A percentile compares a stretch with the other conserved stretches of the same genome.
Evolutionary conservation across 495 filamentous ascomycete species (phyloP).

Genomic region (Penicillium robsamsonii): DNA sequence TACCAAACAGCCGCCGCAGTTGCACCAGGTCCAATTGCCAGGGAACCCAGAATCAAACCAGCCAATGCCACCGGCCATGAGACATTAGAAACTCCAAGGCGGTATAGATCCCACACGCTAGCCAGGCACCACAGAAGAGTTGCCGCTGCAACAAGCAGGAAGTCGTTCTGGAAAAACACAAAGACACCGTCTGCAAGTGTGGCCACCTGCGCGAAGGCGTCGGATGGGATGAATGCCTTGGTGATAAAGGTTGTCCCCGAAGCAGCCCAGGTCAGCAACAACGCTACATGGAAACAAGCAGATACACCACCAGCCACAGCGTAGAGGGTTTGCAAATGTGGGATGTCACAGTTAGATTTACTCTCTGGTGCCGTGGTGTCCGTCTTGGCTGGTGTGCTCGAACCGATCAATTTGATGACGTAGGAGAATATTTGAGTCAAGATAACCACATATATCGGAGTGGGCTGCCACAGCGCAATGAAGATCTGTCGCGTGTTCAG

Average conservation of each 20-base stretch:
- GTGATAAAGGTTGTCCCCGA: background rate
- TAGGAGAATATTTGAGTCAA: slow-evolving; percentile 13
- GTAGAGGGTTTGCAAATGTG: slow-evolving; percentile 10
- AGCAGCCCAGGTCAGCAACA: slow-evolving; percentile 11
- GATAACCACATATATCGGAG: slow-evolving; percentile 12
- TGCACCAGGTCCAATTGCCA: slow-evolving; percentile 16
- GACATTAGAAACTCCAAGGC: slow-evolving; percentile 16
- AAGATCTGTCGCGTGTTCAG: slow-evolving; percentile 7
- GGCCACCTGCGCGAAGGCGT: slow-evolving; percentile 13
- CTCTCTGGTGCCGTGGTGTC: background rate
- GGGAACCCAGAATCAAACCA: background rate
- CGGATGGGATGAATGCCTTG: slow-evolving; percentile 4
- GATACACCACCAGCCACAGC: slow-evolving; percentile 11
- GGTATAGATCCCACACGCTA: slow-evolving; percentile 19
- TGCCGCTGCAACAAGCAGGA: slow-evolving; percentile 12
- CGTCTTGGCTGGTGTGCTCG: background rate
- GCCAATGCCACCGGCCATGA: background rate
- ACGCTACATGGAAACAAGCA: slow-evolving; percentile 13
- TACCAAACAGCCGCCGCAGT: slow-evolving; percentile 21
- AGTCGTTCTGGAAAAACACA: slow-evolving; percentile 24
- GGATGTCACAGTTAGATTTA: background rate
- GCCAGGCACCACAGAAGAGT: slow-evolving; percentile 15
- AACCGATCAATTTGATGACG: background rate
- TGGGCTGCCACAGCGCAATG: slow-evolving; percentile 18
- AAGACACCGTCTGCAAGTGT: slow-evolving; percentile 17